Percentiles rank a stretch among this genome's conserved stretches.
These are phyloP conservation scores for Saccharomycopsis sp. DNA, from an alignment of 805 yeast genomes.

Conservation along the genomic window DNA sequence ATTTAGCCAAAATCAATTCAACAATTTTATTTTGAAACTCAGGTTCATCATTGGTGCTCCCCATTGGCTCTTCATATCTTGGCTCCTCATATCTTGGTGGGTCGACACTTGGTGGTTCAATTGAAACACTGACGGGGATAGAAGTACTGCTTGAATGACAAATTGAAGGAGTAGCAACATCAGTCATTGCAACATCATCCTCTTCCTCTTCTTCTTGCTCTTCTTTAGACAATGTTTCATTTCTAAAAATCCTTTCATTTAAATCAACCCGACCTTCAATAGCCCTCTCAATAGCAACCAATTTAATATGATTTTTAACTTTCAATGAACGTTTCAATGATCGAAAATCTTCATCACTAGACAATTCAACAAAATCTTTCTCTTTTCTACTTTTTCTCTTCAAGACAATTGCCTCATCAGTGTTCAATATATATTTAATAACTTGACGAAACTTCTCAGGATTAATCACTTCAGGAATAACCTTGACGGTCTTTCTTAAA, in stretches of 20 bases:
- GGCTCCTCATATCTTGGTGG: neutral
- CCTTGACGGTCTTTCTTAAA: conserved; percentile 10
- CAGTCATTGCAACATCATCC: neutral
- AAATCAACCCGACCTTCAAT: neutral
- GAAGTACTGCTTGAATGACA: neutral
- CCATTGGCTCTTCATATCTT: neutral
- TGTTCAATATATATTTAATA: conserved; percentile 2
- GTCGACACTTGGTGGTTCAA: neutral
- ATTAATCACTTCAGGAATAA: neutral
- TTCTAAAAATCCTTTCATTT: too few relatives aligned
- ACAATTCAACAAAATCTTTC: conserved; percentile 35
- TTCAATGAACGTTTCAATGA: conserved; percentile 39
- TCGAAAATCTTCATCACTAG: conserved; percentile 34
- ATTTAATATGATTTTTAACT: conserved; percentile 39
- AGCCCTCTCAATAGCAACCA: conserved; percentile 24
- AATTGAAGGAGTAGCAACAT: neutral
- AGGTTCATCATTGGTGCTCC: neutral
- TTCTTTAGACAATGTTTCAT: neutral
- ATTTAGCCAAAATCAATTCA: neutral
- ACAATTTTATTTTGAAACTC: neutral
- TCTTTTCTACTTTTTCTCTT: conserved; percentile 43
- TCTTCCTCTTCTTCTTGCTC: neutral
- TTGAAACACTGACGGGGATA: neutral
- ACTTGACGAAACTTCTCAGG: conserved; percentile 1
- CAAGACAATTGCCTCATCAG: conserved; percentile 5